Evolutionary conservation across 345 rosid species (phyloP), one percentile per base, ranked within the genome.

Genomic region (Brassica rapa): DNA sequence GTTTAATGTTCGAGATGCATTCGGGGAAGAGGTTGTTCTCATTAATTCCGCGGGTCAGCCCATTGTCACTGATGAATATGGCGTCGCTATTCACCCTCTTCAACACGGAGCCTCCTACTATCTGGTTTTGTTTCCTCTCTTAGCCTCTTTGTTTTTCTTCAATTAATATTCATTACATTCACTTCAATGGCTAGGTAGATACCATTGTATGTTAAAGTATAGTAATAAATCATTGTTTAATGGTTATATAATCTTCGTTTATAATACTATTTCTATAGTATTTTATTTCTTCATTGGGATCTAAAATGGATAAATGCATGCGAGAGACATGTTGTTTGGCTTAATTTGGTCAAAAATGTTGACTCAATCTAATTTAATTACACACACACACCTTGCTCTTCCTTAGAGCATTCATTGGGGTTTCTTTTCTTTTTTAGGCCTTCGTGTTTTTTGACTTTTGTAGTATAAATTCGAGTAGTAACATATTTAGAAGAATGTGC

Each of bases 31-130:
- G 32, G 88, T 85, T 3, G 82, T 91, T 62, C 81, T 95, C 66
- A 83, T 95, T 55, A 84, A 90, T 82, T 88, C 96, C 6, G 76
- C 90, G 0, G 98, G 99, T 62, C 94, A 90, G 49, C 96, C 93
- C 27, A 86, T 95, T 74, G 86, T 87, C 65, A 91, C 97, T 12
- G 85, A 91, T 70, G 94, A 91, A 61, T 95, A 91, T 94, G 98
- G 99, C 9, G 46, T 87, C 77, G 90, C 96, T 25, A 84, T 93
- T 66, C 89, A 88, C 7, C 81, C 97, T 10, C 99, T 95, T 70
- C 93, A 95, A 72, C 92, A 93, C 30, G 98, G 94, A 39, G 90
- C 89, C 35, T 89, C 84, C 68, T 95, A 93, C 74, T 95, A 95
- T 83, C 87, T 91, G 86, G 89, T 93, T 68, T 70, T 49, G 72